Evolutionary conservation across 805 yeast genomes (phyloP), one percentile per base, ranked within the genome.

Genomic region (Maudiozyma serrabonitensis): DNA sequence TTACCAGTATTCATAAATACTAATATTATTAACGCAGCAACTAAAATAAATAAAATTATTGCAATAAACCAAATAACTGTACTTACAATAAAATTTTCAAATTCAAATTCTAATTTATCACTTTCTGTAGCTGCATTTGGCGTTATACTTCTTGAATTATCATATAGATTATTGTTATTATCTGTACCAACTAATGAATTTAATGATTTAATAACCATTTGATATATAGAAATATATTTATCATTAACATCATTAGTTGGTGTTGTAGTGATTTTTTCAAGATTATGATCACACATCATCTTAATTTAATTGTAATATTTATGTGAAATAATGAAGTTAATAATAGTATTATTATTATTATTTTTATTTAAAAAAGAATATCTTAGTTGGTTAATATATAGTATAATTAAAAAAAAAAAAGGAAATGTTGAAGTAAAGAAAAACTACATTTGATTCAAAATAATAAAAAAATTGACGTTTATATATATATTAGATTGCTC

Each of bases 11-110:
- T 42, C 11, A 42, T 19, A 15, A 44, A 25, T 23, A 44, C n/a
- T 35, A 44, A 21, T 11, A 35, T 23, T 9, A 37, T 25, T 12
- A 44, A 18, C 2, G 46, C 35, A 31, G 37, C 13, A 11, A 44
- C 23, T 34, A 44, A n/a, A 9, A 44, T 16, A 23, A 37, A 21
- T 11, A 44, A 12, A 7, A 44, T n/a, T 15, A 19, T n/a, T 23
- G 35, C 25, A 23, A 44, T 44, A 21, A 44, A 44, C 41, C 46
- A 44, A 15, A 44, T 26, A 15, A 44, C n/a, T 13, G 37, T 25
- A 31, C 35, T 28, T 7, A 42, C 37, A 19, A 42, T 26, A 13
- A 42, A 42, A 18, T 42, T 42, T 31, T 42, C 45, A 31, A 42
- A 42, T 13, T 42, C 45, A 28, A 42, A 42, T 26, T 42, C 45